Conservation (phyloP, 2,329 filamentous ascomycete species). For the Gyromitra esculenta region DNA sequence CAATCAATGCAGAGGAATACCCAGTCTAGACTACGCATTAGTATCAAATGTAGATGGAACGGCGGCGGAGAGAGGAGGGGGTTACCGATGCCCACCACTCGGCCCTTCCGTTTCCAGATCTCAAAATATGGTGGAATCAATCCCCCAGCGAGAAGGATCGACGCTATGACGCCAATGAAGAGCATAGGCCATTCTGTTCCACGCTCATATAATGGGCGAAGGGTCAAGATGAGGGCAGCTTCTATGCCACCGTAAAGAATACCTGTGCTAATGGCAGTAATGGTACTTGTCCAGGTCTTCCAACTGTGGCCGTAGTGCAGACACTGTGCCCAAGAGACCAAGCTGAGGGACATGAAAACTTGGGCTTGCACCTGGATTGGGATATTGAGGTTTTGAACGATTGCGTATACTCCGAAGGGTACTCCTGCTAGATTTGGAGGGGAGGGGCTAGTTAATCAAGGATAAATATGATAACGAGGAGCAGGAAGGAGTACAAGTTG, state of each 20-base stretch:
- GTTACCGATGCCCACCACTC: conserved; percentile 65
- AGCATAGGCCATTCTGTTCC: conserved; percentile 67
- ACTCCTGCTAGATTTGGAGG: conserved; percentile 42
- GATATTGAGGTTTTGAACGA: conserved; percentile 65
- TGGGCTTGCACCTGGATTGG: conserved; percentile 68
- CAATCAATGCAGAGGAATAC: conserved; percentile 71
- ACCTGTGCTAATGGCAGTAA: conserved; percentile 62
- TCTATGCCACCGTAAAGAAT: conserved; percentile 67
- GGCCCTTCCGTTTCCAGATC: conserved; percentile 69
- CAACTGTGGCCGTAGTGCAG: conserved; percentile 65
- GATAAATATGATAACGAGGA: not conserved
- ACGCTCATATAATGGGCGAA: conserved; percentile 60
- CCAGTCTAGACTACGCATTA: conserved; percentile 64
- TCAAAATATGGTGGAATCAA: conserved; percentile 71
- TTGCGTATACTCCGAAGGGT: conserved; percentile 55
- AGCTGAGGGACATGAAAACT: conserved; percentile 64
- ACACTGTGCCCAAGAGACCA: conserved; percentile 67
- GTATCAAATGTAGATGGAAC: not conserved
- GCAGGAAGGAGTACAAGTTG: conserved; percentile 44
- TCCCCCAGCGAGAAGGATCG: conserved; percentile 68
- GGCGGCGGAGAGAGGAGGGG: not conserved
- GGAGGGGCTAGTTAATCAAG: not conserved
- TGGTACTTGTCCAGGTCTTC: conserved; percentile 63
- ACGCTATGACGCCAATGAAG: conserved; percentile 69
- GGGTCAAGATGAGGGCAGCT: conserved; percentile 67